Conservation (phyloP, 352 stramenopile species). For the Globisporangium canariense region DNA sequence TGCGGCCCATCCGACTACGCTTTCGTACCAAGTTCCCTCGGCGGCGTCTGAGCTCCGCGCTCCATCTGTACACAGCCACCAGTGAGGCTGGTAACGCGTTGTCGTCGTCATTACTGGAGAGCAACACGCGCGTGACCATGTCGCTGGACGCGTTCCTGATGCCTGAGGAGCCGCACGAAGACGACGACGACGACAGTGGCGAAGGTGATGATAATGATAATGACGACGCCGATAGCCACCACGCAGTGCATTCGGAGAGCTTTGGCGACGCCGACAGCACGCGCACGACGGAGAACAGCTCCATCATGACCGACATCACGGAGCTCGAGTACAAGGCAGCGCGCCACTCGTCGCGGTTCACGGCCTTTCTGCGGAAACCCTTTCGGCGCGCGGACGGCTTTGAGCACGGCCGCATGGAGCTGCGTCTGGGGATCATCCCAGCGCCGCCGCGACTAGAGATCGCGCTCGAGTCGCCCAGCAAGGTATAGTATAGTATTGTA, state of each 20-base stretch:
- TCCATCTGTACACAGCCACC: constrained; percentile 8
- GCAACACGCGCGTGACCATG: not conserved
- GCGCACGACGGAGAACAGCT: constrained; percentile 70
- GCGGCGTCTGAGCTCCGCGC: constrained; percentile 10
- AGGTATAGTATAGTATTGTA: constrained; percentile 21
- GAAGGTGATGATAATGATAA: constrained; percentile 26
- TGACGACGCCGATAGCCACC: constrained; percentile 64
- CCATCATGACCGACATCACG: constrained; percentile 51
- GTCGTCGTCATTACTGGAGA: not conserved
- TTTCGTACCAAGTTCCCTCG: constrained; percentile 40
- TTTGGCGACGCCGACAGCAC: constrained; percentile 75
- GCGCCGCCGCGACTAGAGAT: constrained; percentile 41
- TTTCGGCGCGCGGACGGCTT: constrained; percentile 60
- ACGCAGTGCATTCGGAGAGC: constrained; percentile 69
- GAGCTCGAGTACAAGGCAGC: constrained; percentile 45
- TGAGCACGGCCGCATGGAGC: constrained; percentile 34
- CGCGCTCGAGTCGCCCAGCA: constrained; percentile 48
- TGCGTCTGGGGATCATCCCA: constrained; percentile 45
- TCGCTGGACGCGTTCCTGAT: constrained; percentile 34
- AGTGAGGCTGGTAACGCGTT: constrained; percentile 17
- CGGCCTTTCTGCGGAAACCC: constrained; percentile 62
- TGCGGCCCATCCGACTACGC: constrained; percentile 58
- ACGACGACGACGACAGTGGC: constrained; percentile 50
- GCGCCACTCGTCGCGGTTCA: constrained; percentile 56
- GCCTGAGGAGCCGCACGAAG: constrained; percentile 36